Base-by-base conservation (phyloP, 306 rosid genomes). In the Sindora glabra region DNA sequence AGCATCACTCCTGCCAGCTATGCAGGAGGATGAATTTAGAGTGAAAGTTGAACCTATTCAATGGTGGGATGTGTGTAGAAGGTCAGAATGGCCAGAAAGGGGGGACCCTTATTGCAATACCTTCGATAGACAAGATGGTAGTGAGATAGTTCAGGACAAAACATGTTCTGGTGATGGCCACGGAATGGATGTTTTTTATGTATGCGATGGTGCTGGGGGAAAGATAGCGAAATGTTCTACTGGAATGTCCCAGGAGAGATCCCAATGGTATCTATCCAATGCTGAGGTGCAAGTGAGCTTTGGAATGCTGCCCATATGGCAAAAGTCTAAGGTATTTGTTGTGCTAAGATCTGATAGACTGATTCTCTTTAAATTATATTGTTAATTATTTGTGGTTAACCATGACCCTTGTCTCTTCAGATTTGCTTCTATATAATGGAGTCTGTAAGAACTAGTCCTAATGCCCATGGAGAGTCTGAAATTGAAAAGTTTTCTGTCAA, bases 41-140 rank as follows among this genome's bases (percentile, higher is more conserved):
- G 89, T 90, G 40, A 86, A 90, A 76, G 94, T 90, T 69, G 95
- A 90, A 55, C 95, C 97, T 45, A 80, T 86, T 76, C 95, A 86
- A 50, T 86, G 97, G 95, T 86, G 94, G 97, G 97, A 89, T 24
- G 97, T 83, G 13, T 90, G 97, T 62, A 84, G 97, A 81, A 78
- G 95, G 74, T 73, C 81, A 36, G 94, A 86, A 19, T 90, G 89
- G 87, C 84, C 83, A 26, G 95, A 90, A 65, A 82, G 81, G 65
- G 94, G 82, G 78, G 95, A 79, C 25, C 61, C 72, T 52, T 58
- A 48, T 37, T 14, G 66, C 42, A 82, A 72, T 66, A 49, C 69
- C 61, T 60, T 55, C 52, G 83, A 86, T 52, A 60, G 82, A 68
- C 81, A 81, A 69, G 86, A 66, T 24, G 64, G 69, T 50, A 34